Evolutionary conservation across 257 asterid genomes (phyloP).

Genomic region (Fraxinus americana): DNA sequence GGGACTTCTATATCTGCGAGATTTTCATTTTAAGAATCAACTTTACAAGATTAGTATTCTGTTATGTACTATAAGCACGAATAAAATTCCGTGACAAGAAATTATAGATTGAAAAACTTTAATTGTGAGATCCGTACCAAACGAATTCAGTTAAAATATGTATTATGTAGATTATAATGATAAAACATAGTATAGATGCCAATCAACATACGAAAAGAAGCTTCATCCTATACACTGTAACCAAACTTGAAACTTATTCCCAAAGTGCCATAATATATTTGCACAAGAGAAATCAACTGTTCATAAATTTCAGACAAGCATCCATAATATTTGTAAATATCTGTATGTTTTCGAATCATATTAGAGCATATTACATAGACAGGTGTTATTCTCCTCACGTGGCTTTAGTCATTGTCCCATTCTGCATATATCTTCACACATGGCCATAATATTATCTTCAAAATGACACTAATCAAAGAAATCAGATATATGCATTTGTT

Average conservation of each 20-base stretch:
- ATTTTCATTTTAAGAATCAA: slow-evolving; percentile 30
- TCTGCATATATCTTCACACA: background rate
- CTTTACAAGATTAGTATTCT: background rate
- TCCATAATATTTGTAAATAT: background rate
- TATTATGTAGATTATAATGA: background rate
- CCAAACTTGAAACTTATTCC: background rate
- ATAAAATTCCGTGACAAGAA: background rate
- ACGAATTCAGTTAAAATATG: background rate
- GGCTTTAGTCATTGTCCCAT: background rate
- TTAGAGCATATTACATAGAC: background rate
- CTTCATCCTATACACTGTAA: background rate
- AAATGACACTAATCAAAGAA: background rate
- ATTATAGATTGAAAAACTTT: background rate
- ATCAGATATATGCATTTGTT: background rate
- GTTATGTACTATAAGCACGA: background rate
- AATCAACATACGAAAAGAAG: background rate
- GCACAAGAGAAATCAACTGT: slow-evolving; percentile 29
- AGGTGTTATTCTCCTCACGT: background rate
- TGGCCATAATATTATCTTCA: background rate
- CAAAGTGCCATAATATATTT: slow-evolving; percentile 42
- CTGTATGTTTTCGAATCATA: background rate
- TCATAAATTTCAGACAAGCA: background rate
- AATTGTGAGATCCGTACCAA: too few species aligned
- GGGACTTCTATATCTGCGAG: slow-evolving; percentile 88
- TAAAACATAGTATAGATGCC: background rate